Evolutionary conservation across 257 asterid species (phyloP), one percentile per base, ranked within the genome.

Genomic region (Gardenia jasminoides): DNA sequence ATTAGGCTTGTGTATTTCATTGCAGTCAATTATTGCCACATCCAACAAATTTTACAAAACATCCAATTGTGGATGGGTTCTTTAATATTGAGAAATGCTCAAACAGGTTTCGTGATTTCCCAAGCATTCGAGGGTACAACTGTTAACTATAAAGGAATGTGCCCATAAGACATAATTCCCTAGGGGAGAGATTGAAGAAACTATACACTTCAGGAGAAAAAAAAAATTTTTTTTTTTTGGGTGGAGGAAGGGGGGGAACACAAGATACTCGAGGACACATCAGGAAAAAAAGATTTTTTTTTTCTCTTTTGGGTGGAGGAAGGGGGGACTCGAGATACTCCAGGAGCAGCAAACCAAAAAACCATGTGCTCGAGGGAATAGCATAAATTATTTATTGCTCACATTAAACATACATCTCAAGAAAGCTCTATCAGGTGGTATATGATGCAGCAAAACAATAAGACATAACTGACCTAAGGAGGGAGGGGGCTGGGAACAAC

Each of bases 31-130:
- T 26, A 16, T n/a, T 69, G 41, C 47, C 44, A 70, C 50, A 58
- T 6, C 62, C 61, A 58, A 41, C 33, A 41, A 30, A 11, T 52
- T 74, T 69, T 39, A 65, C 28, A 2, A 65, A 47, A 76, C 50
- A n/a, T 65, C 52, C 64, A 76, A 76, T 44, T 47, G 47, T 28
- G 47, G 64, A 19, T 56, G 64, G 64, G 64, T 19, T 56, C 64
- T 22, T 56, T 22, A 5, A 52, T 52, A 15, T 52, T 6, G 6
- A 56, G 26, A 56, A 56, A 56, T 56, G 64, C 64, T 56, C 64
- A 9, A 19, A 56, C 64, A 19, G 22, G 20, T 50, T 56, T 56
- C 10, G 22, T 56, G 58, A 75, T 41, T 33, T 41, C 0, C 59
- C 9, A 17, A 30, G n/a, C 22, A 9, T 59, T 22, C 43, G 9